Evolutionary conservation across 208 protist species (phyloP), one percentile per base, ranked within the genome.

Genomic region (Naegleria fowleri): DNA sequence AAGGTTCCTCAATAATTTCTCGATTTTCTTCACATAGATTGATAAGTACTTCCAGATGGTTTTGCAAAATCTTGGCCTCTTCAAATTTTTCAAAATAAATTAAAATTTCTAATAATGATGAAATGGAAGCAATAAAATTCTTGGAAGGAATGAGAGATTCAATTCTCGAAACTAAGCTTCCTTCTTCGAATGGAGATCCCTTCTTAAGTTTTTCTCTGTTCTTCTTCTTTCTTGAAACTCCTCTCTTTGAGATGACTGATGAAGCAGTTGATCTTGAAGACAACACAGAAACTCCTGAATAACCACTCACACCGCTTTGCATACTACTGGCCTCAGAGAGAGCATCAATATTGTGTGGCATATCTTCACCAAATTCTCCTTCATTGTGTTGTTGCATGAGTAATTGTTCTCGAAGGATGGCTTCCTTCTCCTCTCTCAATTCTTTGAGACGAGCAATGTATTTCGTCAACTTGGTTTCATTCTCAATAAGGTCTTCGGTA

Each of bases 101-200:
- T 25, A 43, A 9, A 55, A 55, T 29, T 29, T 55, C 40, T 19
- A 55, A 36, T 0, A 87, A 25, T 6, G 3, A 22, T 16, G 25
- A n/a, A 22, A 87, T 55, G 6, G 15, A 5, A 22, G 40, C 48
- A 36, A 55, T 48, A 58, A 36, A 38, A 51, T 0, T 25, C 19
- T 11, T 55, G 3, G 9, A 7, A n/a, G 85, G 85, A 39, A 88
- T 59, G 4, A 88, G 25, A 2, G 85, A 88, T 33, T 88, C 5
- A 67, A 88, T 67, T 67, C 85, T 29, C 25, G 13, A 40, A 4
- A 88, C 85, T 6, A 88, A 52, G 15, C 5, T 67, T 13, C 29
- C 43, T 59, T 88, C 43, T 59, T 88, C 85, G 22, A 88, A 88
- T 59, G 85, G 85, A 38, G 43, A 51, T 29, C 85, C 85, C 22